Evolutionary conservation across 257 asterid species (phyloP), one percentile per base, ranked within the genome.

Genomic region (Misopates orontium): DNA sequence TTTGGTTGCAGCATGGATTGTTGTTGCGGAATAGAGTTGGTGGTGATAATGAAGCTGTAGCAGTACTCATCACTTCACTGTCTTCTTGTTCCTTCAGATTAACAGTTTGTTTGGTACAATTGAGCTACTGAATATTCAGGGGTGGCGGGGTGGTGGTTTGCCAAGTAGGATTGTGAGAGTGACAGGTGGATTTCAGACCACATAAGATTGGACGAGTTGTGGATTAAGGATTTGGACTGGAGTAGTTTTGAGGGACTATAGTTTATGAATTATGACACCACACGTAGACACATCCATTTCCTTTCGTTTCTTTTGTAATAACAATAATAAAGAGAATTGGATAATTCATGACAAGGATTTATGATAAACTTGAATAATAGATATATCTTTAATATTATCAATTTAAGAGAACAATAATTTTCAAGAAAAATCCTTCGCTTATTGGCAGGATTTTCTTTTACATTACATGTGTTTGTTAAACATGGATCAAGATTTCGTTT

Each of bases 21-120:
- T 78, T 82, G 63, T 75, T 75, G 74, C 82, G 76, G 50, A 80
- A 78, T 18, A 83, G 79, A 28, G 36, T 7, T 13, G 82, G 65
- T 49, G 88, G 71, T 7, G 80, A 72, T 0, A 83, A 78, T 71
- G 84, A 78, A 67, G 83, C 52, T 24, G 83, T 25, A 21, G 83
- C 82, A 71, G 81, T 45, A 49, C 76, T 75, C 85, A 79, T 79
- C 73, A 55, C 63, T 53, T 17, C 17, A 3, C 4, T 21, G 1
- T 40, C 0, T 21, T 66, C 16, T 8, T 57, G 5, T 48, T 17
- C 9, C 16, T 31, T 4, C 18, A 28, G n/a, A n/a, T n/a, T n/a
- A n/a, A n/a, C n/a, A n/a, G n/a, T n/a, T n/a, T n/a, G n/a, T n/a
- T n/a, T n/a, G n/a, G n/a, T n/a, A n/a, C n/a, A n/a, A n/a, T n/a